Evolutionary conservation across 1,284 basidiomycete genomes (phyloP).

Genomic region (Pyrrhoderma noxium): DNA sequence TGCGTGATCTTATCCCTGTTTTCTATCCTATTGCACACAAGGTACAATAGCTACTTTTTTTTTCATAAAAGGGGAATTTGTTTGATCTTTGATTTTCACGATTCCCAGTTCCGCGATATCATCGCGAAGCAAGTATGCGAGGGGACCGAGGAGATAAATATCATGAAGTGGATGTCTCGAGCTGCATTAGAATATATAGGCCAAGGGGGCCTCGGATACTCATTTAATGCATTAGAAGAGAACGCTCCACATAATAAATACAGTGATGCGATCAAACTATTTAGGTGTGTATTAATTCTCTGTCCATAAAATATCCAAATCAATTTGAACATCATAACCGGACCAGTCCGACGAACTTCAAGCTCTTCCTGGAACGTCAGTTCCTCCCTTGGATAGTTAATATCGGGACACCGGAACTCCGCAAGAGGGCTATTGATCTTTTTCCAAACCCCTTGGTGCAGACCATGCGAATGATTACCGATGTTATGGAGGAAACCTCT

Average conservation of each 20-base stretch:
- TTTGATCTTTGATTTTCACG: conserved; percentile 3
- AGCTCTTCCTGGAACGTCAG: conserved; percentile 3
- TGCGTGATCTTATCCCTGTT: conserved; percentile 25
- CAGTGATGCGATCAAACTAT: conserved; percentile 25
- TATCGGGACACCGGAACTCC: conserved; percentile 19
- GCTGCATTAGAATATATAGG: conserved; percentile 32
- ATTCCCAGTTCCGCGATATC: conserved; percentile 25
- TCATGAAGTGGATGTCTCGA: conserved; percentile 34
- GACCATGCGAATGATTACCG: conserved; percentile 28
- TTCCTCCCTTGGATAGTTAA: conserved; percentile 11
- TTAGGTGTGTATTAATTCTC: conserved; percentile 19
- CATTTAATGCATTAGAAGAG: conserved; percentile 22
- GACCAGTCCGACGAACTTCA: conserved; percentile 5
- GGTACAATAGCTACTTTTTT: conserved; percentile 21
- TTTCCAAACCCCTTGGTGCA: conserved; percentile 17
- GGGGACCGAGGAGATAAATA: conserved; percentile 30
- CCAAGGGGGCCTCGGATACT: conserved; percentile 25
- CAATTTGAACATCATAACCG: not conserved
- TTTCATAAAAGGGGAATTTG: conserved; percentile 14
- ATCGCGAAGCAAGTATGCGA: conserved; percentile 13
- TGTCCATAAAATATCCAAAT: conserved; percentile 14
- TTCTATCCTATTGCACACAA: conserved; percentile 25
- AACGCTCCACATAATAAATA: conserved; percentile 25
- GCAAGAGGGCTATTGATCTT: conserved; percentile 12
- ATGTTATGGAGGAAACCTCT: conserved; percentile 16